These are phyloP conservation scores for Solanum hybrid DNA, from an alignment of 305 asterid species.

Conservation along the genomic window DNA sequence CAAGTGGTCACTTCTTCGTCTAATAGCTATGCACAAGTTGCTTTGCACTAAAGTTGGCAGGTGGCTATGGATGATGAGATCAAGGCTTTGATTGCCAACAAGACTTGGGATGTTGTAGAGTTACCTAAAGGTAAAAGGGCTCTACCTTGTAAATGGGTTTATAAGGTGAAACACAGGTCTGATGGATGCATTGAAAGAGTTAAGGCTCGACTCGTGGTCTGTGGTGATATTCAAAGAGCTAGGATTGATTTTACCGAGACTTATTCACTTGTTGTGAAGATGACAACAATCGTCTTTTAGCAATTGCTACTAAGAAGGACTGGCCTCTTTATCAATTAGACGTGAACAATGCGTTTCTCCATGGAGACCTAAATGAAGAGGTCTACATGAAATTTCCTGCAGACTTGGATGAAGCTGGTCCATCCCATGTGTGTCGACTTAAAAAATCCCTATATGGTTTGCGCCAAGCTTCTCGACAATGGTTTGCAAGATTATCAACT, in stretches of 20 bases:
- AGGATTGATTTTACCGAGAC: neutral
- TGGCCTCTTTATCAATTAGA: no score
- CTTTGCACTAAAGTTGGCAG: neutral
- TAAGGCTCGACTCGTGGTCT: neutral
- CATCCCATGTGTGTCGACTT: no score
- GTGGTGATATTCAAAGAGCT: neutral
- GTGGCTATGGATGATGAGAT: neutral
- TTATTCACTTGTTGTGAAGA: neutral
- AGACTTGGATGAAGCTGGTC: no score
- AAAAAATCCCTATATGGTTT: no score
- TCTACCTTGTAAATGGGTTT: neutral
- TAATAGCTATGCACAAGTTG: neutral
- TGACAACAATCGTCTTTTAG: neutral
- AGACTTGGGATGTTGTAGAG: neutral
- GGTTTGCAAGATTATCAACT: no score
- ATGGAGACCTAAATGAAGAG: no score
- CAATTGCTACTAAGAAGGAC: no score
- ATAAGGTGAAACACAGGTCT: neutral
- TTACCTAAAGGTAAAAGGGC: neutral
- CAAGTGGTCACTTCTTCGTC: neutral
- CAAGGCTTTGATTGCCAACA: neutral
- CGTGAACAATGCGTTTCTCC: no score
- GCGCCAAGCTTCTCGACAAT: no score
- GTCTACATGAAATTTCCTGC: no score
- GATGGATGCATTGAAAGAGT: neutral